Evolutionary conservation across 75 land plant genomes (phyloP).

Genomic region (Cryptomeria japonica): DNA sequence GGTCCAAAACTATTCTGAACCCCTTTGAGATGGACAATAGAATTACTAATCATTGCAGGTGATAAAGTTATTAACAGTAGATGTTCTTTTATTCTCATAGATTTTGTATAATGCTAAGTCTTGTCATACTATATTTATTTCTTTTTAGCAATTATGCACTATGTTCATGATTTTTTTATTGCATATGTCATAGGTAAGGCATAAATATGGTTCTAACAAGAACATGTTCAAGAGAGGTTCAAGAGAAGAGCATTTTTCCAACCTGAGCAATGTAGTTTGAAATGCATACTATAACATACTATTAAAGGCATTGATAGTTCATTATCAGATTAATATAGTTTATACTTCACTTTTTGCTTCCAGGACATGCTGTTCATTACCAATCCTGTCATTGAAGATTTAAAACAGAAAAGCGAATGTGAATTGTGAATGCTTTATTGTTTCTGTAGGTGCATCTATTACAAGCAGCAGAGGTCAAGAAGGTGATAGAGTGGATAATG

Average conservation of each 20-base stretch:
- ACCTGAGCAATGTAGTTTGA: neutral
- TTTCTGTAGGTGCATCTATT: conserved; percentile 72
- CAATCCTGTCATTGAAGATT: neutral
- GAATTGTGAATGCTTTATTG: neutral
- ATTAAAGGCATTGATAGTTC: neutral
- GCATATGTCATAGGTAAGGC: neutral
- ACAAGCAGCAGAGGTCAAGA: conserved; percentile 85
- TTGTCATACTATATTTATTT: neutral
- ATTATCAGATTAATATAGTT: neutral
- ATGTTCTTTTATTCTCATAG: no score
- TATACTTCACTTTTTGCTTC: neutral
- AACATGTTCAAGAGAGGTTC: neutral
- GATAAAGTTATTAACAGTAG: no score
- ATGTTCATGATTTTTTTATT: neutral
- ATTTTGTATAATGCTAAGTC: neutral
- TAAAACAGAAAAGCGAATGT: neutral
- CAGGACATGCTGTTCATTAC: neutral
- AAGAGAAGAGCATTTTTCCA: neutral
- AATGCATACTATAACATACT: neutral
- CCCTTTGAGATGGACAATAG: no score
- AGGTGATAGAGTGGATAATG: conserved; percentile 89
- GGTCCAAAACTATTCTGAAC: no score
- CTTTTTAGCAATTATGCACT: neutral
- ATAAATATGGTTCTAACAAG: neutral
- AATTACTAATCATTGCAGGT: no score